Percentiles rank a stretch among this genome's conserved stretches.
Evolutionary conservation across 768 basidiomycete genomes (phyloP).

Genomic region (Suillus hirtellus): DNA sequence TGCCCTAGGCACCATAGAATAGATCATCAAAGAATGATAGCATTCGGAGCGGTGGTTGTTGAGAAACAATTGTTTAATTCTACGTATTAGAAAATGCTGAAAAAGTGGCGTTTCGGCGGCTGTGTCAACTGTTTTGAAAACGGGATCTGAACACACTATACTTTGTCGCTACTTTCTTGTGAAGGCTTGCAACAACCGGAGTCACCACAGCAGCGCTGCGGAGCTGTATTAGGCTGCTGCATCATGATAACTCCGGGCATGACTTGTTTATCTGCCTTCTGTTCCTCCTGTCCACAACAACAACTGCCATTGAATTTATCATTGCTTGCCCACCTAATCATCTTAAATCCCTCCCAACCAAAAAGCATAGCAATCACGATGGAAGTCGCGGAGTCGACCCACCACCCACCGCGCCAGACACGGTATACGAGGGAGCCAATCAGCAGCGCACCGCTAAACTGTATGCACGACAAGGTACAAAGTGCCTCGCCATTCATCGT

Average conservation of each 20-base stretch:
- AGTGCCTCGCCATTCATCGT: constrained; percentile 45
- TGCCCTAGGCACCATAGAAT: too few relatives aligned
- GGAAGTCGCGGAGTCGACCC: constrained; percentile 47
- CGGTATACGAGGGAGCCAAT: constrained; percentile 41
- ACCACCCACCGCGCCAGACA: constrained; percentile 48
- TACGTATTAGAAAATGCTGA: too few relatives aligned
- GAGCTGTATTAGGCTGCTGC: not conserved
- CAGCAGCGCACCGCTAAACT: constrained; percentile 45
- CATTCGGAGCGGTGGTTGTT: too few relatives aligned
- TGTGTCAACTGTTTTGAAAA: too few relatives aligned
- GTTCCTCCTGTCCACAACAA: constrained; percentile 21
- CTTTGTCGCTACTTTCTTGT: not conserved
- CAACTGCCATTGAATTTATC: constrained; percentile 41
- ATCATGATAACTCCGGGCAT: not conserved
- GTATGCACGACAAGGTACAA: constrained; percentile 44
- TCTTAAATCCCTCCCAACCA: constrained; percentile 46
- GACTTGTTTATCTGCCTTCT: not conserved
- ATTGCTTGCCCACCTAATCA: constrained; percentile 40
- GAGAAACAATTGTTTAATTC: too few relatives aligned
- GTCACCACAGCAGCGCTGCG: not conserved
- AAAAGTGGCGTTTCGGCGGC: too few relatives aligned
- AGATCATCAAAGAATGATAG: too few relatives aligned
- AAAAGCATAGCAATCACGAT: constrained; percentile 42
- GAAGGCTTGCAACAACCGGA: constrained; percentile 4
- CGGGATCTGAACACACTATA: not conserved